These are phyloP conservation scores for Fusarium clavum DNA, from an alignment of 2,329 filamentous ascomycete species.

Conservation along the genomic window DNA sequence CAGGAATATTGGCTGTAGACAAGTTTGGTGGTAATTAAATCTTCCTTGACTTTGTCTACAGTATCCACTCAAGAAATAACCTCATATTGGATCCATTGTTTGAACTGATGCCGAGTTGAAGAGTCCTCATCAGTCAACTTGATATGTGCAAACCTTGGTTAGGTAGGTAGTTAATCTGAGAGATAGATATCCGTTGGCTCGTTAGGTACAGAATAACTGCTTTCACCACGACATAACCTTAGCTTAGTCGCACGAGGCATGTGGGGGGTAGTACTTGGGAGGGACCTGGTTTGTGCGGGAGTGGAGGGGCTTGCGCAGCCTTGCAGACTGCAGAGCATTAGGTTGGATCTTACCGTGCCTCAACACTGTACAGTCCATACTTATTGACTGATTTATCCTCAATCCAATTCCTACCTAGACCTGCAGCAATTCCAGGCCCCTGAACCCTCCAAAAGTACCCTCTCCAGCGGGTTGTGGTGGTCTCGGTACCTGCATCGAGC, in stretches of 20 bases:
- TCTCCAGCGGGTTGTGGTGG: constrained; percentile 22
- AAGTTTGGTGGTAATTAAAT: constrained; percentile 14
- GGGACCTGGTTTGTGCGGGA: constrained; percentile 36
- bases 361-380: constrained; percentile 15
- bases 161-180: neutral
- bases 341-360: neutral
- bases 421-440: constrained; percentile 3
- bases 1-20: constrained; percentile 12
- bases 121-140: neutral
- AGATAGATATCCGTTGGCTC: neutral
- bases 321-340: constrained; percentile 25
- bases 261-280: constrained; percentile 33
- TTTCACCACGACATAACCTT: constrained; percentile 9
- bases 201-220: neutral
- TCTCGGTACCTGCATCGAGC: constrained; percentile 36
- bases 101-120: neutral
- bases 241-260: constrained; percentile 30
- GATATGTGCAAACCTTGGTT: neutral
- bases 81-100: neutral
- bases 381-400: constrained; percentile 2
- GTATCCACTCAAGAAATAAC: constrained; percentile 9
- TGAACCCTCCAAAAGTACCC: constrained; percentile 26
- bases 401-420: constrained; percentile 12
- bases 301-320: constrained; percentile 38
- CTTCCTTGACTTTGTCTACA: neutral